Evolutionary conservation across 1,284 basidiomycete species (phyloP), one percentile per base, ranked within the genome.

Genomic region (Ustilago sp.): DNA sequence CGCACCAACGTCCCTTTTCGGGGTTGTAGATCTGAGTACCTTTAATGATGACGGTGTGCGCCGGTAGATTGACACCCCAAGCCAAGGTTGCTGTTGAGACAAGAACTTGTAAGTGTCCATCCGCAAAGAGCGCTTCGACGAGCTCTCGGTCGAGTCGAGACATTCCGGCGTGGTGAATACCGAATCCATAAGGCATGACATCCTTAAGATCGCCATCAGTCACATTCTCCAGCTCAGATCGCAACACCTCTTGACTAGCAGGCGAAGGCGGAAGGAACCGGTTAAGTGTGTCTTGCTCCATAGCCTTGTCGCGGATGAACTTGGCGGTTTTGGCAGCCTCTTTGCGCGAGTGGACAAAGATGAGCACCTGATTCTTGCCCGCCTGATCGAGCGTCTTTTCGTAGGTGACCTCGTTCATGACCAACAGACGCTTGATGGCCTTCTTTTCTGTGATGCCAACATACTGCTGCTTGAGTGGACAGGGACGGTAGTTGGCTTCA

Each of bases 11-110:
- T 28, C 97, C 97, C 88, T 99, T 98, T 87, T 97, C 95, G 0
- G 97, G 97, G 86, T 98, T 98, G 88, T 99, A 99, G 74, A 99
- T 95, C 87, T 99, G 96, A 0, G 97, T 99, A 39, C 97, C 97
- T 87, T 99, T 99, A 89, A 99, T 98, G 88, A 99, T 95, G 87
- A 98, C 96, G 3, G 94, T 94, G 82, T 99, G 97, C 0, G 96
- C 96, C 1, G 97, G 97, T 1, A 99, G 88, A 86, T 99, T 99
- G 87, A 99, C 96, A 89, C 97, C 97, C 97, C 97, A 99, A 0
- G 97, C 96, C 15, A 99, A 91, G 0, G 97, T 99, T 6, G 96
- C 97, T 0, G 97, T 99, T 85, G 94, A 98, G 54, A 98, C 94
- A 34, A 99, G 89, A 0, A 99, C 96, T 85, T 98, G 95, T 32